A percentile compares a stretch with the other conserved stretches of the same genome.
Conservation (phyloP, 139 green algal genomes). For the Bryopsis sp. region DNA sequence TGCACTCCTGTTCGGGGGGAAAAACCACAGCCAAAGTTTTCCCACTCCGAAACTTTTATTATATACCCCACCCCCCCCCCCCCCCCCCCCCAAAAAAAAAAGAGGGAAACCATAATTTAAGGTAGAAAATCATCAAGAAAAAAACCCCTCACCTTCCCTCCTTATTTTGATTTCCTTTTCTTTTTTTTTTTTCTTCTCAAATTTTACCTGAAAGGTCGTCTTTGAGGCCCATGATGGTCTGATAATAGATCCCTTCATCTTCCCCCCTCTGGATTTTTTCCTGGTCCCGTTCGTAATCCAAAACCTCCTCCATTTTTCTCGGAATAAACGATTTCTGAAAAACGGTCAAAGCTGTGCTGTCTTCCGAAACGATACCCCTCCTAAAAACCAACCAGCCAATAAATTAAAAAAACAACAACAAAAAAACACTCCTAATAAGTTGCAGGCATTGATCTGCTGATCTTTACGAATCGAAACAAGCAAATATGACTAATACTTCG, state of each 20-base stretch:
- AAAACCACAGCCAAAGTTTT: background rate
- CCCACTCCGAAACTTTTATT: no score
- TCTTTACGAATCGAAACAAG: no score
- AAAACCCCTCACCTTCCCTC: no score
- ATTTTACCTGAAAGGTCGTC: conserved; percentile 71
- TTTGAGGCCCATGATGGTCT: conserved; percentile 67
- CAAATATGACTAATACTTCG: no score
- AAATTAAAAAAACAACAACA: background rate
- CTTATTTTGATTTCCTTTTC: no score
- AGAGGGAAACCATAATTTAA: no score
- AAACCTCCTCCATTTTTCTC: conserved; percentile 67
- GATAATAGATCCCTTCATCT: conserved; percentile 91
- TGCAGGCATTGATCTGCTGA: no score
- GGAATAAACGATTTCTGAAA: conserved; percentile 93
- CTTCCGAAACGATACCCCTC: conserved; percentile 25
- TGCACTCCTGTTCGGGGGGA: background rate
- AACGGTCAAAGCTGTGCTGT: conserved; percentile 46
- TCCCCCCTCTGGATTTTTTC: conserved; percentile 46
- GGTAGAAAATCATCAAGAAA: no score
- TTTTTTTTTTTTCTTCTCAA: no score
- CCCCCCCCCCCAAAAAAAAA: no score
- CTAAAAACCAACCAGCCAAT: background rate
- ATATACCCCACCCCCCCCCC: no score
- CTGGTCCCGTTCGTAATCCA: conserved; percentile 77
- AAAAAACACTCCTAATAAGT: no score